phyloP scores from a whole-genome alignment of 2,329 filamentous ascomycete genomes.

The Aspergillus sclerotialis region DNA sequence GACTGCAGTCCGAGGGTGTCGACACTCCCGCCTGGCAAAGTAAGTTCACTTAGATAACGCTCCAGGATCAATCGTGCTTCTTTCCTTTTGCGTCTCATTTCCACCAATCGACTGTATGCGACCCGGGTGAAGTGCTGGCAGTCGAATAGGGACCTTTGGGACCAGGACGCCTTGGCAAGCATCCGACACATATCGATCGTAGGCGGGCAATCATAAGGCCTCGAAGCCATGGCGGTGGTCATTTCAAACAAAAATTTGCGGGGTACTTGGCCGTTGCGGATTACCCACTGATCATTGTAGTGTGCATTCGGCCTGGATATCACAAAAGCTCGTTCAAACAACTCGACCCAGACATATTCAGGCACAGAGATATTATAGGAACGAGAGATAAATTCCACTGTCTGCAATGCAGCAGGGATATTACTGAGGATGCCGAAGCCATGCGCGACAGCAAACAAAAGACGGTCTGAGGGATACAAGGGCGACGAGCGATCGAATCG shows the following conservation, averaged over 20 bases:
- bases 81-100: constrained; percentile 20
- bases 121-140: constrained; percentile 21
- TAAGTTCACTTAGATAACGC: constrained; percentile 13
- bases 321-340: constrained; percentile 62
- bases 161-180: constrained; percentile 23
- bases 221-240: constrained; percentile 53
- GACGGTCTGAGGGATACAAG: constrained; percentile 49
- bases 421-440: constrained; percentile 61
- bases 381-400: constrained; percentile 57
- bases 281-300: constrained; percentile 18
- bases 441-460: constrained; percentile 63
- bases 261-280: constrained; percentile 28
- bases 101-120: constrained; percentile 23
- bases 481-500: constrained; percentile 44
- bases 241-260: constrained; percentile 44
- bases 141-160: constrained; percentile 8
- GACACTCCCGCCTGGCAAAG: constrained; percentile 1
- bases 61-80: constrained; percentile 19
- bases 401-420: constrained; percentile 50
- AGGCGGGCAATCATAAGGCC: constrained; percentile 52
- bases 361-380: constrained; percentile 54
- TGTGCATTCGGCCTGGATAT: constrained; percentile 40
- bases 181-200: constrained; percentile 49
- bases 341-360: constrained; percentile 54
- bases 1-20: constrained; percentile 13